A percentile compares a stretch with the other conserved stretches of the same genome.
Conservation (phyloP, 306 rosid species). For the Corylus heterophylla region DNA sequence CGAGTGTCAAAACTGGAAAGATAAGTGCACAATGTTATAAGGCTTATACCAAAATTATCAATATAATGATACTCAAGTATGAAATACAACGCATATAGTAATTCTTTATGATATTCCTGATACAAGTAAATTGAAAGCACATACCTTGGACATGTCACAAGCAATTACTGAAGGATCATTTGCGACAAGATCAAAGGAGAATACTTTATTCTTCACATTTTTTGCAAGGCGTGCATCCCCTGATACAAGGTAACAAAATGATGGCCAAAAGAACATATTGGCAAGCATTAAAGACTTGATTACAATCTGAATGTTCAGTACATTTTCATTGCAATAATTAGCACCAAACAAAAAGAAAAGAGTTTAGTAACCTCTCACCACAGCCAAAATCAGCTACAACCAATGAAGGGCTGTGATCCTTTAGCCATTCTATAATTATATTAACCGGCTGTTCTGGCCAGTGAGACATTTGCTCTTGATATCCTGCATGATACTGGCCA, state of each 20-base stretch:
- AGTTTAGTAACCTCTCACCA: conserved; percentile 52
- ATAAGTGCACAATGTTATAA: not conserved
- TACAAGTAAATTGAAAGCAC: conserved; percentile 26
- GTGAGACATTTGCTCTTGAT: conserved; percentile 82
- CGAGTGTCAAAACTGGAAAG: not conserved
- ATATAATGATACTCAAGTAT: not conserved
- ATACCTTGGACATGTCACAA: conserved; percentile 90
- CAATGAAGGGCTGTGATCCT: conserved; percentile 64
- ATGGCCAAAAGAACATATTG: conserved; percentile 2
- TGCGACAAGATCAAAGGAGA: conserved; percentile 89
- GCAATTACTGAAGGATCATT: conserved; percentile 74
- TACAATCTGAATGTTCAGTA: not conserved
- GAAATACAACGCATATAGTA: not conserved
- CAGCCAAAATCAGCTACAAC: conserved; percentile 97
- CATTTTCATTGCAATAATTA: not conserved
- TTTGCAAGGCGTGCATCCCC: conserved; percentile 91
- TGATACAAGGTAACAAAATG: conserved; percentile 30
- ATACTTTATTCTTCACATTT: conserved; percentile 78
- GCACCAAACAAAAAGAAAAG: not conserved
- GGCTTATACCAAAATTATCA: not conserved
- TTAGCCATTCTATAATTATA: conserved; percentile 78
- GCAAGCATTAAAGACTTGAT: not conserved
- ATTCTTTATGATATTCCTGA: no score
- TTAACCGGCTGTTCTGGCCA: conserved; percentile 94
- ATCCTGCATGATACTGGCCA: conserved; percentile 93